Conservation (phyloP, 805 yeast genomes). For the Candida stauntonica region DNA sequence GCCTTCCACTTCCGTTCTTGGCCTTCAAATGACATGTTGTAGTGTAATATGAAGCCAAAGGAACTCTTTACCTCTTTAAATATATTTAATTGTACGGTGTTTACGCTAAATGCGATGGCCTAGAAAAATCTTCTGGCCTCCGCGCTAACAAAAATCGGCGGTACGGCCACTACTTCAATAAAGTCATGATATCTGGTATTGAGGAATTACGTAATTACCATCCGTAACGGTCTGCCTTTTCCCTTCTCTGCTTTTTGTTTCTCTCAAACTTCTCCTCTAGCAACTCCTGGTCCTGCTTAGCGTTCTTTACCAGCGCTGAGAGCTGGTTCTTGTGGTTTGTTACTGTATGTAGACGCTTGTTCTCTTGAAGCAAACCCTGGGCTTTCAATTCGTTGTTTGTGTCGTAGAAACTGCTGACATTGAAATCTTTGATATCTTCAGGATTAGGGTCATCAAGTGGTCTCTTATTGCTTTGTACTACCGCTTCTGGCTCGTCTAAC, state of each 20-base stretch:
- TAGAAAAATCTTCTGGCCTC: slow-evolving; percentile 2
- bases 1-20: slow-evolving; percentile 16
- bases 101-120: not conserved
- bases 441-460: slow-evolving; percentile 6
- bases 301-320: slow-evolving; percentile 26
- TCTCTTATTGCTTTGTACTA: slow-evolving; percentile 1
- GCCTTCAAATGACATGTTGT: slow-evolving; percentile 5
- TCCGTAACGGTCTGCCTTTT: slow-evolving; percentile 22
- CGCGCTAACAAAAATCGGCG: not conserved
- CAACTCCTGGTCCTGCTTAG: slow-evolving; percentile 22
- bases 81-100: too few species aligned
- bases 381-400: slow-evolving; percentile 21
- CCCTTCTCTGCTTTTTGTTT: slow-evolving; percentile 22
- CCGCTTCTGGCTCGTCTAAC: not conserved
- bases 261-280: slow-evolving; percentile 23
- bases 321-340: slow-evolving; percentile 25
- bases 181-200: not conserved
- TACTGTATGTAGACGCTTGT: slow-evolving; percentile 21
- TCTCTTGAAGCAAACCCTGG: slow-evolving; percentile 21
- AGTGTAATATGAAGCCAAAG: not conserved
- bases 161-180: not conserved
- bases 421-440: slow-evolving; percentile 20
- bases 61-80: too few species aligned
- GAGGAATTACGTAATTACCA: slow-evolving; percentile 14
- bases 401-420: slow-evolving; percentile 19